Evolutionary conservation across 306 rosid genomes (phyloP), one percentile per base, ranked within the genome.

Genomic region (Glycyrrhiza uralensis): DNA sequence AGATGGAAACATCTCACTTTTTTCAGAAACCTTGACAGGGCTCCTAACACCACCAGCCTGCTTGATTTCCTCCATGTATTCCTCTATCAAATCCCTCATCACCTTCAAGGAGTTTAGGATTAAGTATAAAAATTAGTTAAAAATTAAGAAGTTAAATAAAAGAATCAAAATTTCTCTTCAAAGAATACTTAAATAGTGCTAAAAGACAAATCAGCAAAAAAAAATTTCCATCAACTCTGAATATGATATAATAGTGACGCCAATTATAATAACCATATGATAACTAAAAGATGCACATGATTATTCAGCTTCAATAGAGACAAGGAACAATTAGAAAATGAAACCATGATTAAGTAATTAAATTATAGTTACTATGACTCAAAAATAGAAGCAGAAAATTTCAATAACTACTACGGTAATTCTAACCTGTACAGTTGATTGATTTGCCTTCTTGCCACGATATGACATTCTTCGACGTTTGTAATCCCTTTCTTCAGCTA

Each of bases 401-500:
- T 75, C 58, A 56, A 42, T n/a, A 71, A 35, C 44, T 14, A 65
- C 15, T 44, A 61, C 76, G 28, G 20, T 30, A 72, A 12, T 59
- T 63, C 84, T 68, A 82, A 94, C 98, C 94, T 94, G 92, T 69
- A 85, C 26, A 68, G 84, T 57, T 69, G 92, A 76, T 65, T 89
- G 80, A 79, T 89, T 93, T 64, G 69, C 75, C 84, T 91, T 94
- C 88, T 89, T 91, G 54, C 96, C 98, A 76, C 98, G 97, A 72
- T 94, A 94, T 55, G 98, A 87, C 96, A 87, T 94, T 73, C 97
- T 89, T 73, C 97, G 86, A 38, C 98, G 88, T 79, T 94, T 94
- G 85, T 86, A 89, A 81, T 94, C 98, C 79, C 98, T 89, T 82
- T 91, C 96, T 81, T 94, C 97, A 69, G 97, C 98, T 15, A 94